Percentiles rank a stretch among this genome's conserved stretches.
phyloP scores from a whole-genome alignment of 2,329 filamentous ascomycete genomes.

The Fusarium graminum region DNA sequence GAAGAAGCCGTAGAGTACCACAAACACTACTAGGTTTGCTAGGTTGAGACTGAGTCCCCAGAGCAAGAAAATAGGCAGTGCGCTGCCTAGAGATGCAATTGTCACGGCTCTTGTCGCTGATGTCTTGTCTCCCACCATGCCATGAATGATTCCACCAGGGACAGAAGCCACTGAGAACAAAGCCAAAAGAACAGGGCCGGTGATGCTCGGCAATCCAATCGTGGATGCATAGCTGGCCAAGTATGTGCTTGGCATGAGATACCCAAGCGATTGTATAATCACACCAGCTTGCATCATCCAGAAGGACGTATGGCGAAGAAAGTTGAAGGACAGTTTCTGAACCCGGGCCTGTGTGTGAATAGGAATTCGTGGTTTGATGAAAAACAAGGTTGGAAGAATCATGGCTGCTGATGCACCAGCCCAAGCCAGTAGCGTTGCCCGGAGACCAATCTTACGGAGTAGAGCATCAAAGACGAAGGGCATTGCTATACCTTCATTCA shows the following conservation, averaged over 20 bases:
- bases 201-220: constrained; percentile 60
- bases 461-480: constrained; percentile 65
- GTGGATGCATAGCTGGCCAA: constrained; percentile 65
- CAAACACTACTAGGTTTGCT: constrained; percentile 68
- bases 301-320: constrained; percentile 66
- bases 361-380: constrained; percentile 54
- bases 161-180: constrained; percentile 70
- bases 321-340: constrained; percentile 53
- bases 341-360: constrained; percentile 46
- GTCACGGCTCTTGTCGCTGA: constrained; percentile 64
- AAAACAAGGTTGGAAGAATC: constrained; percentile 56
- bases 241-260: constrained; percentile 72
- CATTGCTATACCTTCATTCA: constrained; percentile 58
- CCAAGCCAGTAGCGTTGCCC: constrained; percentile 60
- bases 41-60: constrained; percentile 69
- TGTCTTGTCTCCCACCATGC: constrained; percentile 65
- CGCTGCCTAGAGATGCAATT: constrained; percentile 68
- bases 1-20: constrained; percentile 72
- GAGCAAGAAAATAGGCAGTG: constrained; percentile 67
- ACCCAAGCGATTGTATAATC: constrained; percentile 69
- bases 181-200: constrained; percentile 66
- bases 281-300: constrained; percentile 70
- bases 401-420: constrained; percentile 54
- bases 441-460: constrained; percentile 60
- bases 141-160: constrained; percentile 67